Base-by-base conservation (phyloP, 768 basidiomycete genomes). In the Leccinum barrowsii region DNA sequence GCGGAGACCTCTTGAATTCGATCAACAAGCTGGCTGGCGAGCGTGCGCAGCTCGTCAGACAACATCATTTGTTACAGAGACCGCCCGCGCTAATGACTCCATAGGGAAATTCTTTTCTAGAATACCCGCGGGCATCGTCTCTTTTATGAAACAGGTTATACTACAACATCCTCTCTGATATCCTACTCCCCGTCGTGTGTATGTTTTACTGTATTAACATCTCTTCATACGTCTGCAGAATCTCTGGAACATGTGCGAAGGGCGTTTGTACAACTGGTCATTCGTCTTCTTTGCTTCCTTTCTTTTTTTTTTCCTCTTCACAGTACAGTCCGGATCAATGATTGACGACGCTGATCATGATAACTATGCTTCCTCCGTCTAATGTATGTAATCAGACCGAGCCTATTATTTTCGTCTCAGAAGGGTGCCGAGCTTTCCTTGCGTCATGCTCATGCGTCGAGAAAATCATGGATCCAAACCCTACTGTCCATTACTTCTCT, bases 11-110 rank as follows among this genome's bases (percentile, higher is more conserved):
- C 7, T 73, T 91, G 59, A 92, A 92, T 58, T 84, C 90, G 15
- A 92, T 93, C 68, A 86, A 86, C 67, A 89, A 89, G 71, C 82
- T 92, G 50, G 89, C 87, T 13, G 80, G 84, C 58, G 87, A 89
- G 69, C 82, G 85, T 8, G 75, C 71, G n/a, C 70, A 72, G 40
- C 59, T 68, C 37, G 53, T 61, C 35, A 74, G 71, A 53, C 71
- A 74, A 48, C 73, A 64, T 1, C 72, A 68, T 53, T 54, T 73
- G 12, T 49, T 73, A 34, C 71, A 74, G 26, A 59, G 72, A 55
- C 73, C 73, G 2, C 72, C 73, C 11, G 68, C 73, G 30, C 63
- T 73, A 28, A 68, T 68, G 73, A 56, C 63, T 15, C 57, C 66
- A 58, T 71, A 58, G 58, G 56, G 19, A 56, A 22, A 28, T 40